A percentile compares a stretch with the other conserved stretches of the same genome.
phyloP scores from a whole-genome alignment of 1,284 basidiomycete species.

The Exobasidium rhododendri region DNA sequence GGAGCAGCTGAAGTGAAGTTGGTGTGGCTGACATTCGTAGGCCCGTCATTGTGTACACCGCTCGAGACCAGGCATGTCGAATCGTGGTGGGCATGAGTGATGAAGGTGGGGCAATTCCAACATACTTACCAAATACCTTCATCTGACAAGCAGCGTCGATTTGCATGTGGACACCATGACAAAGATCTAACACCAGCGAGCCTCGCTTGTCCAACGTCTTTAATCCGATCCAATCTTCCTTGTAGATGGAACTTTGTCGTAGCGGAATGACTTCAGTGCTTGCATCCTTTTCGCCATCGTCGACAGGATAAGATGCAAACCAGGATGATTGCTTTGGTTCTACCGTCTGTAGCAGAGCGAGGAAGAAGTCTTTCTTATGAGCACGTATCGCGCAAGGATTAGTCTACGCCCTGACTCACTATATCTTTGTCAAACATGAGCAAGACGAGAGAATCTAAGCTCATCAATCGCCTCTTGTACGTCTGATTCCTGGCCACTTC shows the following conservation, averaged over 20 bases:
- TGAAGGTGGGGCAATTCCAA: conserved; percentile 32
- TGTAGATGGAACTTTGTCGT: conserved; percentile 71
- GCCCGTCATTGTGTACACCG: conserved; percentile 27
- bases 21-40: conserved; percentile 14
- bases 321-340: conserved; percentile 45
- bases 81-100: conserved; percentile 19
- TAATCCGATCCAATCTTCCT: conserved; percentile 84
- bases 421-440: conserved; percentile 48
- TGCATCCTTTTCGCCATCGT: conserved; percentile 23
- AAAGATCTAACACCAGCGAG: conserved; percentile 49
- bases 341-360: too few species aligned
- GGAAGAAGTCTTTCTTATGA: not conserved
- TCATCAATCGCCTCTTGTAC: conserved; percentile 44
- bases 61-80: conserved; percentile 27
- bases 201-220: conserved; percentile 69
- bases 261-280: conserved; percentile 64
- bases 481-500: conserved; percentile 27
- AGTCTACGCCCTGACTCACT: too few species aligned
- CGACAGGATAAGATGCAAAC: conserved; percentile 44
- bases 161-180: conserved; percentile 48
- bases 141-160: conserved; percentile 46
- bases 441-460: conserved; percentile 54
- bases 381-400: not conserved
- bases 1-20: not conserved
- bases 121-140: conserved; percentile 44